Evolutionary conservation across 1,284 basidiomycete genomes (phyloP).

Genomic region (Irpex rosettiformis): DNA sequence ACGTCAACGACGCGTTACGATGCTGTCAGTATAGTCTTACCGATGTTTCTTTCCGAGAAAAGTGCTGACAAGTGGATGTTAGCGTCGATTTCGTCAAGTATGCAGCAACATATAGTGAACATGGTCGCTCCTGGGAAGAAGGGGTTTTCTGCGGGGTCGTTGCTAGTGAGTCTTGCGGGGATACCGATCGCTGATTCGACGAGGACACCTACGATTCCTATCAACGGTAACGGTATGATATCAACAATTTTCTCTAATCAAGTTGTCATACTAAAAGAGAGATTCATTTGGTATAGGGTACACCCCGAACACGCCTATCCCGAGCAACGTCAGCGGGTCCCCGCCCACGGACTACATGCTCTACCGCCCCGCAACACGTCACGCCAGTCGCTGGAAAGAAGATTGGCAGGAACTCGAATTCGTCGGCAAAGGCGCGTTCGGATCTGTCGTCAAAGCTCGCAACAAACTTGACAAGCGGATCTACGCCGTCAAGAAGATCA

Average conservation of each 20-base stretch:
- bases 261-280: too few species aligned
- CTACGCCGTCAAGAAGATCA: conserved; percentile 90
- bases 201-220: conserved; percentile 32
- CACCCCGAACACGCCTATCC: not conserved
- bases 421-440: conserved; percentile 88
- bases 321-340: conserved; percentile 36
- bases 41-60: not conserved
- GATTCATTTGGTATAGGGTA: too few species aligned
- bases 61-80: not conserved
- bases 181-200: conserved; percentile 18
- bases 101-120: conserved; percentile 47
- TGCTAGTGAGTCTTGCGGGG: conserved; percentile 36
- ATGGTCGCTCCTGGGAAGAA: conserved; percentile 62
- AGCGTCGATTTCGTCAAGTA: conserved; percentile 49
- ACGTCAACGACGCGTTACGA: conserved; percentile 31
- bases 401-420: conserved; percentile 83
- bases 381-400: conserved; percentile 75
- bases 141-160: conserved; percentile 37
- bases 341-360: conserved; percentile 61
- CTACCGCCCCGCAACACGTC: conserved; percentile 35
- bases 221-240: conserved; percentile 25
- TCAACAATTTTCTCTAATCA: too few species aligned
- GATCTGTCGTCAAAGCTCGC: conserved; percentile 90
- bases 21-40: conserved; percentile 18
- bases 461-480: conserved; percentile 77